phyloP scores from a whole-genome alignment of 192 early-diverging fungal species.

The Coemansia guatemalensis region DNA sequence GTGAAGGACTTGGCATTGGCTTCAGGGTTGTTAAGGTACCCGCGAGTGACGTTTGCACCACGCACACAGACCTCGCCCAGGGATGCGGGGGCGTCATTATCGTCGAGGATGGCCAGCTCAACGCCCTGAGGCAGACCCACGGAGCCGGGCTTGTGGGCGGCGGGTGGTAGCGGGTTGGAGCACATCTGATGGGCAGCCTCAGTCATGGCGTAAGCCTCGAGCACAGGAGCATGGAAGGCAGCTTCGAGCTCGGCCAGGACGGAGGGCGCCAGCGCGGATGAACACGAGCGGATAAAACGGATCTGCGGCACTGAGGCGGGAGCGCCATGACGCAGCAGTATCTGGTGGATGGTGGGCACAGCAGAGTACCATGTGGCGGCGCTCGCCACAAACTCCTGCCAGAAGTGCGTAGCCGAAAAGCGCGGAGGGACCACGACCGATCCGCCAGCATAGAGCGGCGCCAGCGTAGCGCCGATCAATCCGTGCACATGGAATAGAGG shows the following conservation, averaged over 20 bases:
- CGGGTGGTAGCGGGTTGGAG: constrained; percentile 72
- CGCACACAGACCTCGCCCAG: constrained; percentile 84
- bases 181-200: constrained; percentile 90
- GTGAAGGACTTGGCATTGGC: constrained; percentile 67
- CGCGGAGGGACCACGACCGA: constrained; percentile 67
- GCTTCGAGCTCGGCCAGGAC: constrained; percentile 67
- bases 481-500: constrained; percentile 89
- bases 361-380: constrained; percentile 71
- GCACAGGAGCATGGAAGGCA: constrained; percentile 65
- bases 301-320: constrained; percentile 50
- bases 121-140: constrained; percentile 78
- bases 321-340: constrained; percentile 57
- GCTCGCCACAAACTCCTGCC: constrained; percentile 66
- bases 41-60: constrained; percentile 77
- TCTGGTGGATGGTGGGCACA: constrained; percentile 87
- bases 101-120: constrained; percentile 65
- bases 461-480: constrained; percentile 70
- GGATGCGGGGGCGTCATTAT: constrained; percentile 27
- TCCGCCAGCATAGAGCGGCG: constrained; percentile 69
- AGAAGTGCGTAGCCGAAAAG: constrained; percentile 72
- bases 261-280: constrained; percentile 69
- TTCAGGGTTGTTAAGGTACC: constrained; percentile 69
- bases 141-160: constrained; percentile 71
- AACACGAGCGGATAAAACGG: constrained; percentile 81
- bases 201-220: constrained; percentile 86